phyloP scores from a whole-genome alignment of 305 asterid species.

The Fraxinus sp. region DNA sequence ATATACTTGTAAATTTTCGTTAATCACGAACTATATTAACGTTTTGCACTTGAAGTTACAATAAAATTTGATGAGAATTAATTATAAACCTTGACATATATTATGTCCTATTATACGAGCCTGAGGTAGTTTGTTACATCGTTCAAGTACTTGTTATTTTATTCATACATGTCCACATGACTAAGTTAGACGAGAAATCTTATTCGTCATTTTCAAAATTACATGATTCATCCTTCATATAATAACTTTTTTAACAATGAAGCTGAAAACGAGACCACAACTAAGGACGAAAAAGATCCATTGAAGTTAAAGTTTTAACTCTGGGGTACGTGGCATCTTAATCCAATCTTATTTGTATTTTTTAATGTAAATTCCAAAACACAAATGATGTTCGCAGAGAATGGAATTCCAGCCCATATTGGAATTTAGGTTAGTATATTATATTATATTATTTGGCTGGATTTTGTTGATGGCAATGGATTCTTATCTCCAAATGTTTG shows the following conservation, averaged over 20 bases:
- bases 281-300: slow-evolving; percentile 27
- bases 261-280: background rate
- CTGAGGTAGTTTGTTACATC: background rate
- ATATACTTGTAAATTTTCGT: background rate
- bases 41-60: background rate
- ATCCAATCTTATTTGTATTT: slow-evolving; percentile 25
- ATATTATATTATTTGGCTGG: background rate
- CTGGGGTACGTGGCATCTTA: slow-evolving; percentile 30
- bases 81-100: background rate
- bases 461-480: background rate
- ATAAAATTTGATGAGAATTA: background rate
- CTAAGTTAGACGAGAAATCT: background rate
- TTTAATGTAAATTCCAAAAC: slow-evolving; percentile 20
- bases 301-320: background rate
- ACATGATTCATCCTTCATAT: background rate
- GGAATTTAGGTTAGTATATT: background rate
- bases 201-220: background rate
- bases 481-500: slow-evolving; percentile 20
- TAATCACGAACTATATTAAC: background rate
- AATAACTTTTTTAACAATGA: background rate
- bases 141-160: background rate
- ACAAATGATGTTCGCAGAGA: slow-evolving; percentile 16
- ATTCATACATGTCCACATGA: background rate
- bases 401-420: slow-evolving; percentile 24
- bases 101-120: background rate